These are phyloP conservation scores for Pestalotiopsis sp. DNA, from an alignment of 2,329 filamentous ascomycete genomes.

Conservation along the genomic window DNA sequence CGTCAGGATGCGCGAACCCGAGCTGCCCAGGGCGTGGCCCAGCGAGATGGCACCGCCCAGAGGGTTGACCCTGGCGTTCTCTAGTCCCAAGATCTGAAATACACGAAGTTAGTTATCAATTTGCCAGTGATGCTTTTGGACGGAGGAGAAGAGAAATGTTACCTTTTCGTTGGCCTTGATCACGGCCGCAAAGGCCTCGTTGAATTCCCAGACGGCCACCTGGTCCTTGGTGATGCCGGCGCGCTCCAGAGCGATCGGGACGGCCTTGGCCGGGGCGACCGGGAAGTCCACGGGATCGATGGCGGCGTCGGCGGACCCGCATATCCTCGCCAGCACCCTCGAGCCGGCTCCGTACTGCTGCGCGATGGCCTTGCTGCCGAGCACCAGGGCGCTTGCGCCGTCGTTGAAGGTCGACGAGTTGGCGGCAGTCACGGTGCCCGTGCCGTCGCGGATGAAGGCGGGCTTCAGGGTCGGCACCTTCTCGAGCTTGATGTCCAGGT, in stretches of 20 bases:
- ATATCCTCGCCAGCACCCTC: conserved; percentile 84
- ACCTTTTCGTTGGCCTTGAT: conserved; percentile 94
- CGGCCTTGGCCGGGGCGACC: conserved; percentile 87
- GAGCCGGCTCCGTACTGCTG: conserved; percentile 77
- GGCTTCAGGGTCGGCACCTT: conserved; percentile 88
- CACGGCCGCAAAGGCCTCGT: conserved; percentile 95
- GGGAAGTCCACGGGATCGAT: conserved; percentile 94
- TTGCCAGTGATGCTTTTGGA: neutral
- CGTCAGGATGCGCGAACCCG: conserved; percentile 86
- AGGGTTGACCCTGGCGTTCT: conserved; percentile 80
- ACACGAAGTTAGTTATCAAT: conserved; percentile 4
- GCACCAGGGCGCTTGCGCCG: conserved; percentile 85
- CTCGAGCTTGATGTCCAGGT: conserved; percentile 81
- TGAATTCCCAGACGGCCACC: conserved; percentile 96
- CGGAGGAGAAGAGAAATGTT: conserved; percentile 15
- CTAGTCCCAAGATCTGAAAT: conserved; percentile 73
- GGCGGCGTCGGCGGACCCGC: conserved; percentile 85
- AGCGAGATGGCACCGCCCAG: conserved; percentile 90
- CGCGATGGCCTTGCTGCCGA: conserved; percentile 80
- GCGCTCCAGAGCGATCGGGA: conserved; percentile 84
- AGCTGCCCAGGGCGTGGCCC: conserved; percentile 91
- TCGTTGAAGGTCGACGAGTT: conserved; percentile 96
- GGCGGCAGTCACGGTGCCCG: conserved; percentile 89
- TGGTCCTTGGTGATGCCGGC: conserved; percentile 91
- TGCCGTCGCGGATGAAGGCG: conserved; percentile 84